phyloP scores from a whole-genome alignment of 1,284 basidiomycete genomes.

The Xerocomus minutiporus region DNA sequence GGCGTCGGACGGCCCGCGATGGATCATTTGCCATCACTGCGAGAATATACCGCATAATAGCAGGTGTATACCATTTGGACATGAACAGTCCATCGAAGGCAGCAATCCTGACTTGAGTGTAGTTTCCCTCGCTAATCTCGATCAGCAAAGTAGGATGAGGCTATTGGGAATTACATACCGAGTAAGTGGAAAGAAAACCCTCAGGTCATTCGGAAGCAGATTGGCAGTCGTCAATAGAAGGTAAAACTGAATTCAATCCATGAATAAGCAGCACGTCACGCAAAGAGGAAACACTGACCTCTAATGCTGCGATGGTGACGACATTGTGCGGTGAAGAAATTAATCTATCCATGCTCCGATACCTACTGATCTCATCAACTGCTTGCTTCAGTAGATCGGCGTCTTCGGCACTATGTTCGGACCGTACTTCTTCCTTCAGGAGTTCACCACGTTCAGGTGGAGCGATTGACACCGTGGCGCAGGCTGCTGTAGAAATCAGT shows the following conservation, averaged over 20 bases:
- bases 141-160: slow-evolving; percentile 12
- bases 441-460: slow-evolving; percentile 77
- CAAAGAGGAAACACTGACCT: slow-evolving; percentile 48
- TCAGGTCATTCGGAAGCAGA: slow-evolving; percentile 77
- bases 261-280: slow-evolving; percentile 5
- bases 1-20: slow-evolving; percentile 77
- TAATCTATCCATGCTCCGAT: slow-evolving; percentile 90
- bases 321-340: slow-evolving; percentile 95
- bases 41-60: slow-evolving; percentile 85
- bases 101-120: slow-evolving; percentile 83
- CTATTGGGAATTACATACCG: slow-evolving; percentile 49
- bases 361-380: slow-evolving; percentile 79
- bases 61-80: slow-evolving; percentile 80
- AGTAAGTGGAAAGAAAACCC: slow-evolving; percentile 84
- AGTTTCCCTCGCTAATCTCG: slow-evolving; percentile 79
- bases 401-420: slow-evolving; percentile 63
- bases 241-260: slow-evolving; percentile 57
- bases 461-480: slow-evolving; percentile 67
- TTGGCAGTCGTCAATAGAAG: slow-evolving; percentile 76
- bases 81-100: slow-evolving; percentile 94
- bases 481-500: slow-evolving; percentile 79
- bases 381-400: slow-evolving; percentile 67
- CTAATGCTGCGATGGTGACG: slow-evolving; percentile 84
- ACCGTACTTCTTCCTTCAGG: slow-evolving; percentile 59
- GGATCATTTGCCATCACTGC: slow-evolving; percentile 87